These are phyloP conservation scores for Penicillium brasilianum DNA, from an alignment of 2,329 filamentous ascomycete genomes.

Conservation along the genomic window DNA sequence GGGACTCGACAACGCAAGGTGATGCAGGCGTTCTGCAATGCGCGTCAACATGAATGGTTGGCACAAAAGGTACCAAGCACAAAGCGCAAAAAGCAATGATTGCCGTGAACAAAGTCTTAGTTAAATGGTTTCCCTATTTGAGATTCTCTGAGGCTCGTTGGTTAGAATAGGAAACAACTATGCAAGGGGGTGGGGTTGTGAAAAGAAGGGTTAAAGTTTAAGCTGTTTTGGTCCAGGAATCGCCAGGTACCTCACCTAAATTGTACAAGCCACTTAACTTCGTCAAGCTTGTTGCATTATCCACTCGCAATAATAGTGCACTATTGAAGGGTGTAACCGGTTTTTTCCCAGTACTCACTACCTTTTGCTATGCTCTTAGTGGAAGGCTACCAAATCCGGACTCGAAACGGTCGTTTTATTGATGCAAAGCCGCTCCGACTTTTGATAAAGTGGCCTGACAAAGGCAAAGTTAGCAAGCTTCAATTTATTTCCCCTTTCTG, in stretches of 20 bases:
- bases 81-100: not conserved
- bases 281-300: not conserved
- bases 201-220: slow-evolving; percentile 3
- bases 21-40: slow-evolving; percentile 25
- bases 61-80: not conserved
- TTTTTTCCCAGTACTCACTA: not conserved
- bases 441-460: not conserved
- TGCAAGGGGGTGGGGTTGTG: slow-evolving; percentile 12
- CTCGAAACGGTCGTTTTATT: not conserved
- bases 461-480: not conserved
- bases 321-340: not conserved
- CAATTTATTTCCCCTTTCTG: not conserved
- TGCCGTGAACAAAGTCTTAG: not conserved
- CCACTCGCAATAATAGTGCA: not conserved
- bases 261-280: not conserved
- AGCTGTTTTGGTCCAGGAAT: slow-evolving; percentile 2
- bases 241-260: not conserved
- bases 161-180: not conserved
- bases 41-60: slow-evolving; percentile 22
- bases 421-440: not conserved
- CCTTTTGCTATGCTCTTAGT: not conserved
- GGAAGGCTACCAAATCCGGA: not conserved
- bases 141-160: not conserved
- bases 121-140: not conserved
- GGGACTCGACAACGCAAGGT: slow-evolving; percentile 30